Base-by-base conservation (phyloP, 2,329 filamentous ascomycete species). In the Cercospora zeae-maydis region DNA sequence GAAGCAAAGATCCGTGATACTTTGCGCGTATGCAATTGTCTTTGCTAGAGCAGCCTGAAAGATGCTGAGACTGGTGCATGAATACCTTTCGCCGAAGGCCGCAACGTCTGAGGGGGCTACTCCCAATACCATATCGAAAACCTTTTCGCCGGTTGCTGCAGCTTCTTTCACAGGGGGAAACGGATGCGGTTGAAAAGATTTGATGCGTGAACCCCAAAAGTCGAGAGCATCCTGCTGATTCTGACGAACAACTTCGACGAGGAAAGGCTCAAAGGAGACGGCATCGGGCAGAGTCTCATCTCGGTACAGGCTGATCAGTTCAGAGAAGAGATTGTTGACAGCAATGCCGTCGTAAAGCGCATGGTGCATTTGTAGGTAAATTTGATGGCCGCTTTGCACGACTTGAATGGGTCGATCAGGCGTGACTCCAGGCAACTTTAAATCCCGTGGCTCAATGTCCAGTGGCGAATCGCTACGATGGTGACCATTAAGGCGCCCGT, bases 271-370 rank as follows among this genome's bases (percentile, higher is more conserved):
- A 66, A 91, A 91, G 0, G 83, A 73, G 0, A 85, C 76, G 0
- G 85, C 73, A 0, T 78, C 65, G 0, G 78, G 75, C 0, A 95
- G 76, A 0, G 69, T 7, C 0, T 76, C 58, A 0, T 80, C 82
- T 0, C 74, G 64, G 34, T 88, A 86, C 2, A 84, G 66, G 1
- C 79, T 73, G 69, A 95, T 86, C 1, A 96, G 78, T 70, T 96
- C 92, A 0, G 83, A 75, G 24, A 93, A 82, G 0, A 97, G 79
- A 8, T 82, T 80, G 0, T 82, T 79, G 71, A 96, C 88, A 0
- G 92, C 91, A 36, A 89, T 86, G 0, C 89, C 93, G 75, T 97
- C 93, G 70, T 96, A 96, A 0, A 96, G 79, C 1, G 91, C 90
- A 76, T 97, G 93, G 70, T 96, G 92, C 69, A 86, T 86, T 21